Base-by-base conservation (phyloP, 495 filamentous ascomycete species). In the Hypoxylon lenormandii region DNA sequence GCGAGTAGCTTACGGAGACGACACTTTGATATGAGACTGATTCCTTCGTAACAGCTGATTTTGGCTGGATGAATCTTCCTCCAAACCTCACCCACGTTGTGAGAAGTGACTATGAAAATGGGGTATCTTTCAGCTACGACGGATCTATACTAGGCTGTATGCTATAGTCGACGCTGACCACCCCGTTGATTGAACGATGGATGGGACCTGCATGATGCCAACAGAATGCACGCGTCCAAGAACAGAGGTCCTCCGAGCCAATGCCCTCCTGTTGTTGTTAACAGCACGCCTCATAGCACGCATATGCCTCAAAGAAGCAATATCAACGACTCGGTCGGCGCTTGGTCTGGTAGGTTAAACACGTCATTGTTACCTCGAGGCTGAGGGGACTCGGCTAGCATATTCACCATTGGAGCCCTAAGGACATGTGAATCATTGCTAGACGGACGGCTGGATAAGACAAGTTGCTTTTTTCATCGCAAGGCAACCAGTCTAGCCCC, bases 111-210 rank as follows among this genome's bases (percentile, higher is more conserved):
- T 21, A 19, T 60, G 28, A 28, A 36, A 26, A 56, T 21, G 45
- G 45, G 45, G 56, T 60, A 18, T 40, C 45, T 52, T 66, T 66
- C 61, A 66, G 68, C 61, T 66, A 58, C 13, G 40, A 26, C 13
- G 43, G 56, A 53, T 57, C 45, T 61, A 47, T 64, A 48, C 48
- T 57, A 61, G 57, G 57, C 40, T 61, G 53, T 65, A 55, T 22
- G 36, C 18, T 51, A 38, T 42, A 47, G 28, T 62, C 40, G 38
- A 16, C n/a, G 61, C 46, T 56, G 57, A 54, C 26, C 28, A 21
- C 4, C 30, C 30, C 1, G 23, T 22, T n/a, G n/a, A 28, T 57
- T 52, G 46, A 33, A 57, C 46, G 57, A 52, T 43, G 55, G 21
- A 57, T 60, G 61, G 23, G 21, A 26, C 50, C 26, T 43, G 51